phyloP scores from a whole-genome alignment of 257 asterid genomes.

The Gentiana dahurica region DNA sequence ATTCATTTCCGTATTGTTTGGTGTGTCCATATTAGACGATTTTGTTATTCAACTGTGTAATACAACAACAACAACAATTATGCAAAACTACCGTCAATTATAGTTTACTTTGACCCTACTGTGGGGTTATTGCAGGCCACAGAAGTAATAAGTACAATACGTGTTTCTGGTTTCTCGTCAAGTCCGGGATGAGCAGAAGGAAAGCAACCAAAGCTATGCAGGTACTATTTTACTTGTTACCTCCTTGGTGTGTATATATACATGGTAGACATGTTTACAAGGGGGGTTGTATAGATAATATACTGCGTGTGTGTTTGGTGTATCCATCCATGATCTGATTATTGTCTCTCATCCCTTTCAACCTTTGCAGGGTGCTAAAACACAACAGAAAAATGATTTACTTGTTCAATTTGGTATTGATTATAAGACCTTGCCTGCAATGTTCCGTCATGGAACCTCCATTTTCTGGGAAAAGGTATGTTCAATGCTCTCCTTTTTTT shows the following conservation, averaged over 20 bases:
- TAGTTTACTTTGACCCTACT: too few species aligned
- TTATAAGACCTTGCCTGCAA: conserved; percentile 44
- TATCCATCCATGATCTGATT: too few species aligned
- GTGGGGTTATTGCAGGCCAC: conserved; percentile 50
- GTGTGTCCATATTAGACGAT: too few species aligned
- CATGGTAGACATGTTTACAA: too few species aligned
- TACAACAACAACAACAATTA: too few species aligned
- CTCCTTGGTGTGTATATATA: too few species aligned
- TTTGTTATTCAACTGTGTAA: too few species aligned
- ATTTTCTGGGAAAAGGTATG: conserved; percentile 58
- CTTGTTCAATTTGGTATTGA: conserved; percentile 43
- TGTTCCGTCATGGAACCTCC: conserved; percentile 76
- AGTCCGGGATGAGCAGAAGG: conserved; percentile 67
- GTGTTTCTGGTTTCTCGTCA: conserved; percentile 94
- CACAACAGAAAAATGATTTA: conserved; percentile 65
- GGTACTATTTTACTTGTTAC: conserved; percentile 22
- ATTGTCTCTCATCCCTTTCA: not conserved
- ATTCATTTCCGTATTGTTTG: not conserved
- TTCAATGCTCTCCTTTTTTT: conserved; percentile 8
- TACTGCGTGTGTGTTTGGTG: too few species aligned
- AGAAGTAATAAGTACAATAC: conserved; percentile 86
- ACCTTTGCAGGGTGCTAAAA: conserved; percentile 61
- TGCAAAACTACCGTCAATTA: too few species aligned
- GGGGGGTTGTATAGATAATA: too few species aligned
- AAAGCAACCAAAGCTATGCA: conserved; percentile 59